Evolutionary conservation across 2,329 filamentous ascomycete genomes (phyloP).

Genomic region (Sclerotinia nivalis): DNA sequence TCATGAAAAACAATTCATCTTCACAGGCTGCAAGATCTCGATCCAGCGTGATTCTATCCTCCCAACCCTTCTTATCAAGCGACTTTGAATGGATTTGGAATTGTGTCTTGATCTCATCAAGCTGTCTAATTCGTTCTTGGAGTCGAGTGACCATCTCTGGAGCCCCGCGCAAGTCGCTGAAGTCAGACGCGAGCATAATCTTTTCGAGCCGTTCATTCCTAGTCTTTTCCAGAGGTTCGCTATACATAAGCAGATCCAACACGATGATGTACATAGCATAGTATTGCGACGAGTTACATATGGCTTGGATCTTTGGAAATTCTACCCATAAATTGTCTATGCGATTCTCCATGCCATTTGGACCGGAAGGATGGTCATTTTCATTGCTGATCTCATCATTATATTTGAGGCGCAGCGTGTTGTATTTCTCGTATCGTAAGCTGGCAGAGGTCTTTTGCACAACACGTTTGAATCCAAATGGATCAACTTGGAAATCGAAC

Average conservation of each 20-base stretch:
- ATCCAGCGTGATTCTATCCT: conserved; percentile 85
- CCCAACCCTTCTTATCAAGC: conserved; percentile 86
- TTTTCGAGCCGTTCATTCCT: conserved; percentile 92
- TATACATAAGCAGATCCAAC: conserved; percentile 92
- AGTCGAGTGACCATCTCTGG: conserved; percentile 90
- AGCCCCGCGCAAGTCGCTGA: conserved; percentile 91
- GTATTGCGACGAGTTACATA: conserved; percentile 96
- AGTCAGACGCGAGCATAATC: conserved; percentile 98
- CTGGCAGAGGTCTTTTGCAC: conserved; percentile 96
- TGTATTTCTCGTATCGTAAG: conserved; percentile 96
- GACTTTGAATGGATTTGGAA: conserved; percentile 91
- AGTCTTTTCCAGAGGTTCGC: conserved; percentile 95
- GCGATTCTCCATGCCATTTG: conserved; percentile 67
- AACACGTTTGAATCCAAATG: conserved; percentile 96
- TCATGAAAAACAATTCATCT: conserved; percentile 98
- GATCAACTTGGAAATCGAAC: conserved; percentile 92
- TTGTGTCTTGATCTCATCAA: conserved; percentile 94
- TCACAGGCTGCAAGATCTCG: conserved; percentile 86
- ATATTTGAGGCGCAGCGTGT: conserved; percentile 93
- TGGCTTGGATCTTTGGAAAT: conserved; percentile 89
- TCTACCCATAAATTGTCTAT: conserved; percentile 97
- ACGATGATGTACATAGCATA: conserved; percentile 99
- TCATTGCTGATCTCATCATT: conserved; percentile 79
- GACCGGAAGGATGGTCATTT: conserved; percentile 52
- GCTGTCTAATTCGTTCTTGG: conserved; percentile 87